Base-by-base conservation (phyloP, 2,329 filamentous ascomycete species). In the Claviceps sp. region DNA sequence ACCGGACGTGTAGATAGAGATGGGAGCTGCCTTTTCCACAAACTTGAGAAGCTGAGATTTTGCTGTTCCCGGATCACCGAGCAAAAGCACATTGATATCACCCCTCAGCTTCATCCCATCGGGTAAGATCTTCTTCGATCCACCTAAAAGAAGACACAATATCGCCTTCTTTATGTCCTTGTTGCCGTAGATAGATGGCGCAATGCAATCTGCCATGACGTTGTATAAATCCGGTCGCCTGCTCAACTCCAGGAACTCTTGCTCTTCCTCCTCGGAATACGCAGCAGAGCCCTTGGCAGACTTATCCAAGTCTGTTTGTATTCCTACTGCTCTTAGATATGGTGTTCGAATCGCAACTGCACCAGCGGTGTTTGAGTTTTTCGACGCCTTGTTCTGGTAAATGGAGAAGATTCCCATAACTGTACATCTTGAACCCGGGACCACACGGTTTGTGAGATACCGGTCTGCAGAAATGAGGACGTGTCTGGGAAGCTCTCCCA, bases 381-480 rank as follows among this genome's bases (percentile, higher is more conserved):
- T 94, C 43, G 81, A 85, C 42, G 84, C 86, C 68, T 97, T 97
- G 60, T 85, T 86, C 67, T 96, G 88, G 68, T 96, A 98, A 63
- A 97, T 97, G 34, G 91, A 96, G 72, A 96, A 98, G 37, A 98
- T 88, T 20, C 93, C 93, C 80, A 93, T 97, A 18, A 98, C 78
- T 2, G 89, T 95, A 67, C 93, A 98, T 65, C 91, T 79, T 49
- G 91, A 94, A 34, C 93, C 93, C 5, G 93, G 93, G 3, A 98
- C 90, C 3, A 98, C 93, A 50, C 89, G 82, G 65, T 98, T 98
- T 11, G 91, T 93, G 47, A 98, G 74, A 64, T 97, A 96, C 50
- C 93, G 81, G 64, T 98, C 93, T n/a, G 93, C 93, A 0, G 90
- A 95, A 55, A 98, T 87, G 55, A 97, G 79, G 46, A 98, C 94